A percentile compares a stretch with the other conserved stretches of the same genome.
phyloP scores from a whole-genome alignment of 352 stramenopile species.

The Phytophthora pini region DNA sequence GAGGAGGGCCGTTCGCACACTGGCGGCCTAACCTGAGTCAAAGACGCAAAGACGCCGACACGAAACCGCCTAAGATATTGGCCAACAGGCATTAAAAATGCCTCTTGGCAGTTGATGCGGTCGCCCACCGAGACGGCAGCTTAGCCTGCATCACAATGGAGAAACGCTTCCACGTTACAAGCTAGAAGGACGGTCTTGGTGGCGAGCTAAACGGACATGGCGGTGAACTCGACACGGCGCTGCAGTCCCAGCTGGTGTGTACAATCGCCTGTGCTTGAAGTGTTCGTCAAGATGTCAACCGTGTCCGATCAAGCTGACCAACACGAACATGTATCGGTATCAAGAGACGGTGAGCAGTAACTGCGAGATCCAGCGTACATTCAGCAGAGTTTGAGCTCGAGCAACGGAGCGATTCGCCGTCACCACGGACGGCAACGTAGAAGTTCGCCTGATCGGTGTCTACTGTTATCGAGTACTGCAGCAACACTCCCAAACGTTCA shows the following conservation, averaged over 20 bases:
- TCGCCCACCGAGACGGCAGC: too few relatives aligned
- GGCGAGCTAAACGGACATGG: too few relatives aligned
- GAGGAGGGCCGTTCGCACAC: neutral
- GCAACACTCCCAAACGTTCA: neutral
- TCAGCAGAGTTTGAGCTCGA: too few relatives aligned
- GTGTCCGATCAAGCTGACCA: neutral
- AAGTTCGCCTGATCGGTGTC: neutral
- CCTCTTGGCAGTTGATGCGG: neutral
- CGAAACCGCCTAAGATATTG: constrained; percentile 34
- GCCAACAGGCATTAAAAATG: too few relatives aligned
- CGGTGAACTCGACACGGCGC: too few relatives aligned
- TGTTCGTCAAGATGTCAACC: too few relatives aligned
- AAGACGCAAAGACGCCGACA: constrained; percentile 2
- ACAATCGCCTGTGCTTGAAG: too few relatives aligned
- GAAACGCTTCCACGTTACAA: neutral
- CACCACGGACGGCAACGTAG: too few relatives aligned
- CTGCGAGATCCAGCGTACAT: neutral
- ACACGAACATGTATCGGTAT: neutral
- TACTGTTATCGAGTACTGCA: neutral
- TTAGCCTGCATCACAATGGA: neutral
- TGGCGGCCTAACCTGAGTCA: neutral
- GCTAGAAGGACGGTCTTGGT: too few relatives aligned
- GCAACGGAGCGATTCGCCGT: too few relatives aligned
- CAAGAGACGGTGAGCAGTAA: constrained; percentile 2
- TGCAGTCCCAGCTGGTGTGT: too few relatives aligned